A percentile compares a stretch with the other conserved stretches of the same genome.
phyloP scores from a whole-genome alignment of 208 protist genomes.

The Trypanosoma caninum region DNA sequence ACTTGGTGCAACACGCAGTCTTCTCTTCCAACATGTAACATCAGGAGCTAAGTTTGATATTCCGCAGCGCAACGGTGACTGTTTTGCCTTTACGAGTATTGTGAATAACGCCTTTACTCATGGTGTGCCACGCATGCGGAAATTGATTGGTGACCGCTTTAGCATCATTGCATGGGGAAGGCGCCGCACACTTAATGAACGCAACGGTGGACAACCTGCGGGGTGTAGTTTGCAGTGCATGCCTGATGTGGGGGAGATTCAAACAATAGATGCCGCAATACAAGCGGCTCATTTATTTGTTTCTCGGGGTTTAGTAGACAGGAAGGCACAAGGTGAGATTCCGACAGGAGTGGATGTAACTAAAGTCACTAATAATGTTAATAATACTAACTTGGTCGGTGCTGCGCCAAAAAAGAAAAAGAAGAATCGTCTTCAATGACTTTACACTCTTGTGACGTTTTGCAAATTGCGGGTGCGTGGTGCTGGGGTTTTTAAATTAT shows the following conservation, averaged over 20 bases:
- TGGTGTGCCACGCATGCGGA: conserved; percentile 80
- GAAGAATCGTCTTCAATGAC: conserved; percentile 80
- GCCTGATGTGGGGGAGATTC: conserved; percentile 22
- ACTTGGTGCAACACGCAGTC: conserved; percentile 74
- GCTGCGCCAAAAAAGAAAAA: conserved; percentile 26
- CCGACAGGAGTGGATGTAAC: not conserved
- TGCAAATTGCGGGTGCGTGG: too few relatives aligned
- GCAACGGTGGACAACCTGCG: conserved; percentile 64
- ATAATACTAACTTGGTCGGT: not conserved
- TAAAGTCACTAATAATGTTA: not conserved
- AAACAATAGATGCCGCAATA: conserved; percentile 70
- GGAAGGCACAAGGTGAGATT: not conserved
- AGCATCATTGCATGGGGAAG: conserved; percentile 91
- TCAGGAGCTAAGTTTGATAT: conserved; percentile 87
- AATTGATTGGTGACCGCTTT: conserved; percentile 69
- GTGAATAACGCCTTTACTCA: conserved; percentile 89
- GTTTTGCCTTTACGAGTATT: conserved; percentile 90
- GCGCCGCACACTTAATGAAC: conserved; percentile 65
- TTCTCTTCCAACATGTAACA: conserved; percentile 87
- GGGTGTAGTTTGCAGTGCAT: conserved; percentile 15
- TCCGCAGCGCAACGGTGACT: conserved; percentile 90
- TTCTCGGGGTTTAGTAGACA: conserved; percentile 15
- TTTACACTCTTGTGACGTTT: too few relatives aligned
- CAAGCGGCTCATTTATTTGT: conserved; percentile 61
- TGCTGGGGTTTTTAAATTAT: too few relatives aligned